A percentile compares a stretch with the other conserved stretches of the same genome.
Conservation (phyloP, 352 stramenopile species). For the Phytophthora constricta region DNA sequence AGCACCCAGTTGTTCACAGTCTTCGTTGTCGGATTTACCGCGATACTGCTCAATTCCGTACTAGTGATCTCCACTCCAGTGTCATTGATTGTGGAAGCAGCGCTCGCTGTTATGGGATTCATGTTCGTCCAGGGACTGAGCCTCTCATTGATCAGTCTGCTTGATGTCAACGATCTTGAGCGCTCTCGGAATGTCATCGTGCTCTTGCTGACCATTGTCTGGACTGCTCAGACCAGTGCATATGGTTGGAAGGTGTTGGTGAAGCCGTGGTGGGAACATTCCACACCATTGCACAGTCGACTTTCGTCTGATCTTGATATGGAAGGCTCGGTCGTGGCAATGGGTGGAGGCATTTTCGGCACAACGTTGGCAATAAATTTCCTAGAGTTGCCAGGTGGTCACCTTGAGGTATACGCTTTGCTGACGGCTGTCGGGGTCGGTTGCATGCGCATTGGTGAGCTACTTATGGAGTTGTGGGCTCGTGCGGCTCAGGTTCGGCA, state of each 20-base stretch:
- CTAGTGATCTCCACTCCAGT: not conserved
- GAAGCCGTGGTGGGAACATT: not conserved
- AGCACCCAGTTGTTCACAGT: not conserved
- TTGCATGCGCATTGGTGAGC: not conserved
- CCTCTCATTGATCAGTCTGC: not conserved
- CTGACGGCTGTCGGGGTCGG: not conserved
- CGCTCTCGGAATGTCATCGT: not conserved
- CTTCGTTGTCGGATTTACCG: not conserved
- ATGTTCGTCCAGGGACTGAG: not conserved
- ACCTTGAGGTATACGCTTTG: not conserved
- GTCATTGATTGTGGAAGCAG: not conserved
- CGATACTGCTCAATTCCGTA: not conserved
- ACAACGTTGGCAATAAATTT: not conserved
- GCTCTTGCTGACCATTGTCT: not conserved
- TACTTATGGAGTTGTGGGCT: not conserved
- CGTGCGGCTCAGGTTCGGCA: not conserved
- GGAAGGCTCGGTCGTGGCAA: not conserved
- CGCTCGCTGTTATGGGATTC: not conserved
- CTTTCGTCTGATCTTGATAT: not conserved
- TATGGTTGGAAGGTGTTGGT: not conserved
- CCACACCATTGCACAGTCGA: not conserved
- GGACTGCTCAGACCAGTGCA: not conserved
- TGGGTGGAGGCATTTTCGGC: not conserved
- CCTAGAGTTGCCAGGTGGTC: not conserved
- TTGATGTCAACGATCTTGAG: not conserved